A percentile compares a stretch with the other conserved stretches of the same genome.
Evolutionary conservation across 106 monocot species (phyloP).

Genomic region (Allium fistulosum): DNA sequence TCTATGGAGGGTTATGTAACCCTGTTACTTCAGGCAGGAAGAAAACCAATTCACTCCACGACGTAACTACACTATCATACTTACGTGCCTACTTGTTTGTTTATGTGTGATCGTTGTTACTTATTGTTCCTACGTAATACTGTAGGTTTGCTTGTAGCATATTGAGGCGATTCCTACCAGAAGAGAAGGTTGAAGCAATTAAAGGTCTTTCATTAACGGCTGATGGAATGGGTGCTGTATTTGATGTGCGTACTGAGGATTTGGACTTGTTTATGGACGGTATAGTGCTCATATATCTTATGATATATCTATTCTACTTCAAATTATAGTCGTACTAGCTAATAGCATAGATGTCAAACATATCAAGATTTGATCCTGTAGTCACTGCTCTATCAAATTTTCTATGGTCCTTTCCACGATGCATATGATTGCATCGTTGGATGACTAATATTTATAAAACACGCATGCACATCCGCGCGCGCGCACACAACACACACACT

Average conservation of each 20-base stretch:
- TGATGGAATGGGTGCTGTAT: slow-evolving; percentile 86
- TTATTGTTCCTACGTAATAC: not conserved
- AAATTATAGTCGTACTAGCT: no score
- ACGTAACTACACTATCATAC: slow-evolving; percentile 22
- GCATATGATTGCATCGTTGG: no score
- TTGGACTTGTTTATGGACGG: slow-evolving; percentile 57
- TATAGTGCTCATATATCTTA: slow-evolving; percentile 9
- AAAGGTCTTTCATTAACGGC: slow-evolving; percentile 69
- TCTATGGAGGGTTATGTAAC: slow-evolving; percentile 80
- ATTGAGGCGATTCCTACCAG: slow-evolving; percentile 84
- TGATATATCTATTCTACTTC: no score
- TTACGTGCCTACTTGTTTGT: not conserved
- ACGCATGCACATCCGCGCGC: no score
- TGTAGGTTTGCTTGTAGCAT: slow-evolving; percentile 66
- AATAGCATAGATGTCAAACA: no score
- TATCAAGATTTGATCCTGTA: no score
- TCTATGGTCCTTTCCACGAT: no score
- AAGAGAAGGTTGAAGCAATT: slow-evolving; percentile 65
- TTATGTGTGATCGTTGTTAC: not conserved
- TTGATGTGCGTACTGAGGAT: slow-evolving; percentile 89
- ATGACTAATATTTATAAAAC: no score
- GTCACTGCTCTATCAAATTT: no score
- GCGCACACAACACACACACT: no score
- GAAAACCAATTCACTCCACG: slow-evolving; percentile 51
- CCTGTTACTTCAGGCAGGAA: slow-evolving; percentile 61